Base-by-base conservation (phyloP, 2,329 filamentous ascomycete species). In the Xylariaceae sp. region DNA sequence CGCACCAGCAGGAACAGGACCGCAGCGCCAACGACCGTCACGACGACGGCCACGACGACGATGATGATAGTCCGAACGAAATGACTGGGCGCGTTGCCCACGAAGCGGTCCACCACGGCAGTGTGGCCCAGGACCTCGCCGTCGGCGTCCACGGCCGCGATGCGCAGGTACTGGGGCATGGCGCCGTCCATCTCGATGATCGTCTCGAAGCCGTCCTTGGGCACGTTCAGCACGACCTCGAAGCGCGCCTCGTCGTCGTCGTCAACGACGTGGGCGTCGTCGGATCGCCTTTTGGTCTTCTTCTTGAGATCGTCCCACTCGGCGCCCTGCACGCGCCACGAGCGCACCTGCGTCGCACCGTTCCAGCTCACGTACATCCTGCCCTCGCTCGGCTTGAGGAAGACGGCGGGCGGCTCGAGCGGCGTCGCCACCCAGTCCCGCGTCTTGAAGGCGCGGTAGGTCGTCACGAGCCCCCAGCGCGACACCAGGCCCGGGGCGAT, bases 371-470 rank as follows among this genome's bases (percentile, higher is more conserved):
- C 59, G 35, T 58, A 63, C 5, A 65, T 40, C 4, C 33, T 32
- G 5, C 37, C 38, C 5, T 44, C 44, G 1, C 29, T 24, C 5
- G 42, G 35, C 5, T 39, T 29, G 15, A 41, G 23, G 25, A 39
- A 42, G 9, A 43, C 23, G 3, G 35, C 30, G 3, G 46, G 46
- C 27, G 38, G 36, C 14, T 31, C 32, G 3, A n/a, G 14, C 3
- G 55, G 53, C 2, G 45, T 45, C 3, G 53, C 63, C 12, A 61
- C 64, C 31, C 53, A 59, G 66, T 70, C 75, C 35, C 61, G 55
- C 44, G 59, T 65, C 44, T 71, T 72, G 51, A 68, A 69, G 2
- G 64, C 65, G 27, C 73, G 65, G 46, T 78, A 79, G 4, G 69
- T 66, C 50, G 50, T 52, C 44, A 55, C 47, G 37, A 51, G 52